These are phyloP conservation scores for Talaromyces funiculosus DNA, from an alignment of 2,329 filamentous ascomycete genomes.

Conservation along the genomic window DNA sequence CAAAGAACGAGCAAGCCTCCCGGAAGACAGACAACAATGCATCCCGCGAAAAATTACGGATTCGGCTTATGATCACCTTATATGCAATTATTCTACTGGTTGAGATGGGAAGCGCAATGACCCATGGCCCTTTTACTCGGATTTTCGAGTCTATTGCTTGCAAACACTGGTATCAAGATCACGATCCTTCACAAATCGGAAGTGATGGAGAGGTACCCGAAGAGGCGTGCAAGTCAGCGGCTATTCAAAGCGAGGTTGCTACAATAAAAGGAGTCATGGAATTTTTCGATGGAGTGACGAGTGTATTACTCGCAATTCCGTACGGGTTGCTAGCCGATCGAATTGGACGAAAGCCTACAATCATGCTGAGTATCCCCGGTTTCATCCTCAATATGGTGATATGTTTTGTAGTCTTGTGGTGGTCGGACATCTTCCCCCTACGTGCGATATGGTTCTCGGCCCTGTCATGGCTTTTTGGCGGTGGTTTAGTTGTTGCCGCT, in stretches of 20 bases:
- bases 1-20: slow-evolving; percentile 11
- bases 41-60: slow-evolving; percentile 23
- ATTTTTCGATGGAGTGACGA: slow-evolving; percentile 42
- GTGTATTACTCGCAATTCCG: slow-evolving; percentile 45
- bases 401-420: slow-evolving; percentile 32
- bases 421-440: slow-evolving; percentile 38
- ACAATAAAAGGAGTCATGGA: slow-evolving; percentile 48
- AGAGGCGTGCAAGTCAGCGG: slow-evolving; percentile 46
- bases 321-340: slow-evolving; percentile 47
- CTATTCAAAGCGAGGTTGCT: slow-evolving; percentile 45
- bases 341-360: slow-evolving; percentile 42
- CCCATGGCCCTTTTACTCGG: slow-evolving; percentile 42
- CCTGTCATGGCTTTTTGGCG: slow-evolving; percentile 42
- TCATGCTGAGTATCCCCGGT: slow-evolving; percentile 39
- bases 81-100: slow-evolving; percentile 40
- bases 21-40: not conserved
- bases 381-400: slow-evolving; percentile 33
- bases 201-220: slow-evolving; percentile 41
- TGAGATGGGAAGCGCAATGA: slow-evolving; percentile 43
- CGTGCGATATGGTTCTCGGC: slow-evolving; percentile 46
- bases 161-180: slow-evolving; percentile 38
- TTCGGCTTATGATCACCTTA: slow-evolving; percentile 37
- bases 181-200: slow-evolving; percentile 41
- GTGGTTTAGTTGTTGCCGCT: slow-evolving; percentile 43
- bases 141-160: slow-evolving; percentile 48